Conservation (phyloP, 2,329 filamentous ascomycete species). For the Xenosphaeropsis pyriputrescens region DNA sequence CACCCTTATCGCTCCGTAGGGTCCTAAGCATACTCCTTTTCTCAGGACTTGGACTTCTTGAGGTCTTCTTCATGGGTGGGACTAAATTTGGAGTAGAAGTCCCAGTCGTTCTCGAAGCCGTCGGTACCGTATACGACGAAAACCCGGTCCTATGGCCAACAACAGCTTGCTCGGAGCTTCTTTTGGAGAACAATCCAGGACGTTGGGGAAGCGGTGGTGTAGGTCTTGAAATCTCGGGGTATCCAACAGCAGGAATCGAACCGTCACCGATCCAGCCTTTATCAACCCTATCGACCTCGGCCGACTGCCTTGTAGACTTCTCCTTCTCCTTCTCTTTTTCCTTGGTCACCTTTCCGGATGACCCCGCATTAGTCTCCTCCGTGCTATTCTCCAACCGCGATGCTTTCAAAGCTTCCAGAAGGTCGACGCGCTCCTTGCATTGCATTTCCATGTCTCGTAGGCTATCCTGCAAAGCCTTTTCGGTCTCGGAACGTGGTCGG, state of each 20-base stretch:
- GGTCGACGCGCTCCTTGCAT: conserved; percentile 83
- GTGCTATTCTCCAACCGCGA: conserved; percentile 32
- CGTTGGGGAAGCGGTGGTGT: conserved; percentile 39
- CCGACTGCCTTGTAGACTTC: conserved; percentile 14
- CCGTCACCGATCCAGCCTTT: conserved; percentile 62
- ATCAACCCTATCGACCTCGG: conserved; percentile 14
- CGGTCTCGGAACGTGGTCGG: conserved; percentile 63
- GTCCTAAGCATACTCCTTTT: conserved; percentile 49
- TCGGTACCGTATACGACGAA: conserved; percentile 3
- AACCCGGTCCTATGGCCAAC: conserved; percentile 15
- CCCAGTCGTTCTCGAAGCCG: conserved; percentile 7
- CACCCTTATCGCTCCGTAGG: conserved; percentile 31
- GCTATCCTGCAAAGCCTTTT: conserved; percentile 69
- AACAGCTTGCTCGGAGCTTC: conserved; percentile 32
- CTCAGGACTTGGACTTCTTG: conserved; percentile 40
- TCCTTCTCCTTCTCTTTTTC: conserved; percentile 15
- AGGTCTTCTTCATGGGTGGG: conserved; percentile 18
- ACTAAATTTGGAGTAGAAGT: conserved; percentile 7
- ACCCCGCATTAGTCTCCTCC: conserved; percentile 8
- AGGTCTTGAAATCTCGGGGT: conserved; percentile 67
- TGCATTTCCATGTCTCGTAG: conserved; percentile 73
- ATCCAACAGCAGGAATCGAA: conserved; percentile 67
- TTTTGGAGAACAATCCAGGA: conserved; percentile 28
- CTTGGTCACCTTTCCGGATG: conserved; percentile 1
- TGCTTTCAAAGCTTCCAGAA: conserved; percentile 66